Evolutionary conservation across 177 flowering plant genomes (phyloP).

Genomic region (Vitis hybrid): DNA sequence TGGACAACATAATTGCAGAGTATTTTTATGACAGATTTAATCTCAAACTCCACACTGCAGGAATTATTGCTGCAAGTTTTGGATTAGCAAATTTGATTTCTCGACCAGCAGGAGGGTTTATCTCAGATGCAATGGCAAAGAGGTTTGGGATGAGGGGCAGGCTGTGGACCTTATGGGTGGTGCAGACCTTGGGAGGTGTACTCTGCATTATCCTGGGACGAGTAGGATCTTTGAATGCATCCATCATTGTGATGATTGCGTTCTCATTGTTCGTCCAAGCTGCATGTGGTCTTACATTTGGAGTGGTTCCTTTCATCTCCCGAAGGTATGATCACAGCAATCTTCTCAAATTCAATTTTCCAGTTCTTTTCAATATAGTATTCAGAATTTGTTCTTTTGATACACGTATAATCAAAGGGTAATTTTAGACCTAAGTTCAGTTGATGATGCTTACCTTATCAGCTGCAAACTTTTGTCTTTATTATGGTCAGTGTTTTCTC

Average conservation of each 20-base stretch:
- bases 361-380: background rate
- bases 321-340: conserved; percentile 47
- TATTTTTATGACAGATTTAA: conserved; percentile 81
- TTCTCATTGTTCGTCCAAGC: conserved; percentile 85
- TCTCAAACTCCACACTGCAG: conserved; percentile 83
- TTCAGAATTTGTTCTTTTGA: background rate
- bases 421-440: no score
- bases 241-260: conserved; percentile 59
- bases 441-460: no score
- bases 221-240: conserved; percentile 46
- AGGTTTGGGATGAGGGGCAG: conserved; percentile 91
- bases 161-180: conserved; percentile 73
- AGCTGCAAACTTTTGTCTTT: no score
- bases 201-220: conserved; percentile 62
- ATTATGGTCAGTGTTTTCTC: no score
- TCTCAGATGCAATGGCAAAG: conserved; percentile 62
- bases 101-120: conserved; percentile 71
- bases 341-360: background rate
- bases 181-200: conserved; percentile 73
- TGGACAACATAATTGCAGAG: conserved; percentile 86
- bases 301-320: conserved; percentile 87
- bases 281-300: conserved; percentile 88
- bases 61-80: conserved; percentile 79
- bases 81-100: conserved; percentile 78
- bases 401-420: no score